Conservation (phyloP, 495 filamentous ascomycete species). For the Parachaetomium inaequale region DNA sequence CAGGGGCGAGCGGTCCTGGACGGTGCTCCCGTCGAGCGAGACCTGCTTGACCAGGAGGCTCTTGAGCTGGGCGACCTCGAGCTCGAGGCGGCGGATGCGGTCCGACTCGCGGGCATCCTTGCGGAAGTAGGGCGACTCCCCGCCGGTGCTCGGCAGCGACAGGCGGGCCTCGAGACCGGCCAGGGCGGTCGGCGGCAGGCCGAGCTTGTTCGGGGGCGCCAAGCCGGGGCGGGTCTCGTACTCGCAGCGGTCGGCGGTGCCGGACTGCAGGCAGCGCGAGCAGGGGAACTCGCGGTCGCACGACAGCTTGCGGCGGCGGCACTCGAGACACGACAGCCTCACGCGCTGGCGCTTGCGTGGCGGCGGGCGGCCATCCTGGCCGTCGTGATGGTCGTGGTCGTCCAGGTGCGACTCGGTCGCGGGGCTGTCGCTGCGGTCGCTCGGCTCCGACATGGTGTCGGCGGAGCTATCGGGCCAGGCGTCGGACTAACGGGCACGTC, state of each 20-base stretch:
- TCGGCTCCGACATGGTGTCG: slow-evolving; percentile 31
- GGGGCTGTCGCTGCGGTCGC: slow-evolving; percentile 23
- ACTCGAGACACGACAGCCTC: slow-evolving; percentile 49
- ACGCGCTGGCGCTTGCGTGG: slow-evolving; percentile 49
- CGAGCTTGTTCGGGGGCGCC: slow-evolving; percentile 38
- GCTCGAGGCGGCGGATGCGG: slow-evolving; percentile 47
- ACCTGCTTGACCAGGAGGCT: slow-evolving; percentile 37
- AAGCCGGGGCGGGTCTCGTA: slow-evolving; percentile 48
- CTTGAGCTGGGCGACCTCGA: slow-evolving; percentile 48
- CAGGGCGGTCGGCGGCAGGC: slow-evolving; percentile 32
- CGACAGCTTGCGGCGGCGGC: slow-evolving; percentile 48
- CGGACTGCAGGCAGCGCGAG: slow-evolving; percentile 50
- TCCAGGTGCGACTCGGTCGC: slow-evolving; percentile 20
- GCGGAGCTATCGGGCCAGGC: slow-evolving; percentile 20
- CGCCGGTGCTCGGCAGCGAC: slow-evolving; percentile 30
- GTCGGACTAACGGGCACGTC: slow-evolving; percentile 5
- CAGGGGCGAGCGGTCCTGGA: slow-evolving; percentile 32
- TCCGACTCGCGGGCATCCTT: slow-evolving; percentile 42
- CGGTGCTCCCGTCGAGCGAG: slow-evolving; percentile 37
- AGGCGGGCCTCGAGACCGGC: slow-evolving; percentile 35
- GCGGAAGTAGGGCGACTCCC: slow-evolving; percentile 31
- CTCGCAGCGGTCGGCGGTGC: slow-evolving; percentile 47
- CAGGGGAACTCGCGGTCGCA: slow-evolving; percentile 52
- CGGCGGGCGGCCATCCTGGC: slow-evolving; percentile 33
- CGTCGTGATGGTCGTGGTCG: slow-evolving; percentile 21